Evolutionary conservation across 192 early-diverging fungal genomes (phyloP).

Genomic region (Rhizoclosmatium sp.): DNA sequence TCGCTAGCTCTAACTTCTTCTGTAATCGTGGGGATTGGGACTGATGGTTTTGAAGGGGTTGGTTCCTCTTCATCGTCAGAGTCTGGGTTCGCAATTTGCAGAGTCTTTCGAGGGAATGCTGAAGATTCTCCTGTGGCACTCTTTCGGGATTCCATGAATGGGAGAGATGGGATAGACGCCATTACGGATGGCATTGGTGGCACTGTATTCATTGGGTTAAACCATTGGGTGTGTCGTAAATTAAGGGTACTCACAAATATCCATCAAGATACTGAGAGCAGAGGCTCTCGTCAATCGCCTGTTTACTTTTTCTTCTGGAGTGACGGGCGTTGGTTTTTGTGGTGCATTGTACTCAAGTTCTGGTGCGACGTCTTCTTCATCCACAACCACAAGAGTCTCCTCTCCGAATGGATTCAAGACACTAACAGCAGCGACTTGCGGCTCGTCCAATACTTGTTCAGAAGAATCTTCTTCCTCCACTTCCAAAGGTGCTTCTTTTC

Average conservation of each 20-base stretch:
- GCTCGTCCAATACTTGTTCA: not conserved
- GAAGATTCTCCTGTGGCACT: slow-evolving; percentile 17
- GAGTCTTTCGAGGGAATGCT: slow-evolving; percentile 17
- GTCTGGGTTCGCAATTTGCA: slow-evolving; percentile 30
- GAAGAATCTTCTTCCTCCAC: not conserved
- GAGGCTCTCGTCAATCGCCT: slow-evolving; percentile 32
- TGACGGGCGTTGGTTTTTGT: slow-evolving; percentile 2
- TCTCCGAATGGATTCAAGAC: slow-evolving; percentile 30
- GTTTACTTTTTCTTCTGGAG: slow-evolving; percentile 12
- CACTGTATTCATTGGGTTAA: not conserved
- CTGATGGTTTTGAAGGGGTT: not conserved
- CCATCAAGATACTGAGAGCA: slow-evolving; percentile 39
- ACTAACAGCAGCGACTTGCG: slow-evolving; percentile 13
- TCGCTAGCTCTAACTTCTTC: not conserved
- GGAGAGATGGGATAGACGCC: not conserved
- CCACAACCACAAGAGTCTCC: slow-evolving; percentile 9
- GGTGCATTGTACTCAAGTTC: slow-evolving; percentile 27
- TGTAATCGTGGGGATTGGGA: not conserved
- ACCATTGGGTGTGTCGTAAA: not conserved
- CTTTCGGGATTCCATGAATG: not conserved
- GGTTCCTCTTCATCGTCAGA: slow-evolving; percentile 6
- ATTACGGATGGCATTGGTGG: slow-evolving; percentile 21
- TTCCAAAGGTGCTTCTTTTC: slow-evolving; percentile 5
- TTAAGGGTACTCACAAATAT: slow-evolving; percentile 29
- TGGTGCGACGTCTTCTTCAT: slow-evolving; percentile 19